These are phyloP conservation scores for Curvularia eragrostidis DNA, from an alignment of 2,329 filamentous ascomycete genomes.

Conservation along the genomic window DNA sequence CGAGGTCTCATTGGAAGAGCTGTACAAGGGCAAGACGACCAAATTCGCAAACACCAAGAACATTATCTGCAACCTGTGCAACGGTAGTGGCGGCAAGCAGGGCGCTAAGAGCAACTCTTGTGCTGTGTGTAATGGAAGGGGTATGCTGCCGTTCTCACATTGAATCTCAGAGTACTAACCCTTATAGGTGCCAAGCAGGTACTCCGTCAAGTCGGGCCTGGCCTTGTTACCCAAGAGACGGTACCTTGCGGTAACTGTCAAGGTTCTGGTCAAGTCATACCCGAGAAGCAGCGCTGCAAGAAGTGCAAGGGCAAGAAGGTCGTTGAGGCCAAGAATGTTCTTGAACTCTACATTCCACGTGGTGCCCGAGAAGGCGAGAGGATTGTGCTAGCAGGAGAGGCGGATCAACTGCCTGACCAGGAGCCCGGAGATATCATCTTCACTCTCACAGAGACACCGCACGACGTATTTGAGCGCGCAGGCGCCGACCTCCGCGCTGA, in stretches of 20 bases:
- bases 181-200: slow-evolving; percentile 70
- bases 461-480: slow-evolving; percentile 81
- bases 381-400: slow-evolving; percentile 90
- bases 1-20: slow-evolving; percentile 87
- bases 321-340: slow-evolving; percentile 85
- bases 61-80: slow-evolving; percentile 84
- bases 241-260: slow-evolving; percentile 83
- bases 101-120: slow-evolving; percentile 86
- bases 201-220: slow-evolving; percentile 83
- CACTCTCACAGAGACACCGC: slow-evolving; percentile 79
- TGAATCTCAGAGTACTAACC: slow-evolving; percentile 17
- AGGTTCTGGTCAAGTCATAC: slow-evolving; percentile 84
- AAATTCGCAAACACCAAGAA: slow-evolving; percentile 97
- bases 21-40: slow-evolving; percentile 98
- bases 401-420: slow-evolving; percentile 88
- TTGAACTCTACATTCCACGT: slow-evolving; percentile 94
- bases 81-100: slow-evolving; percentile 88
- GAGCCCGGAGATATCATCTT: slow-evolving; percentile 94
- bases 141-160: slow-evolving; percentile 44
- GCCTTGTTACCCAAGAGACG: slow-evolving; percentile 80
- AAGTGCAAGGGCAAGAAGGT: slow-evolving; percentile 96
- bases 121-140: slow-evolving; percentile 81
- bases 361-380: slow-evolving; percentile 81
- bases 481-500: slow-evolving; percentile 85
- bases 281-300: slow-evolving; percentile 97